These are phyloP conservation scores for Firmiana major DNA, from an alignment of 345 rosid species.

Conservation along the genomic window DNA sequence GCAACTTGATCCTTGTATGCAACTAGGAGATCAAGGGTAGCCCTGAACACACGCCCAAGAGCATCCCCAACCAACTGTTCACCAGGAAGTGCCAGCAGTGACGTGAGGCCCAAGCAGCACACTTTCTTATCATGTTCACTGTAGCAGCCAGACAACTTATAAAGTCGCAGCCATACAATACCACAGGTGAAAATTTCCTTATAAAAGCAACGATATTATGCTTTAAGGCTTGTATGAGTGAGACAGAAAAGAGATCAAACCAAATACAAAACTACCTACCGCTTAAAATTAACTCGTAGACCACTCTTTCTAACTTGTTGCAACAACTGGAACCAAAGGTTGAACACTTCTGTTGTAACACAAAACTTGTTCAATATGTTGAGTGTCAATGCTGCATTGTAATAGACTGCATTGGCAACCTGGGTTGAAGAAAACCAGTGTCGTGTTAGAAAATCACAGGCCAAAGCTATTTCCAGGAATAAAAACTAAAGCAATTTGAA, in stretches of 20 bases:
- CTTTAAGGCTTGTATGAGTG: neutral
- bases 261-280: slow-evolving; percentile 35
- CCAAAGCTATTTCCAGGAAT: neutral
- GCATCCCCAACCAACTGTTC: slow-evolving; percentile 88
- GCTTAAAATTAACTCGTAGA: slow-evolving; percentile 68
- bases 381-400: slow-evolving; percentile 76
- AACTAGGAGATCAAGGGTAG: slow-evolving; percentile 81
- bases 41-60: slow-evolving; percentile 77
- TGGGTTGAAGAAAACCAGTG: slow-evolving; percentile 17
- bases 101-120: slow-evolving; percentile 92
- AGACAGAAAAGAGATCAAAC: neutral
- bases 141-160: slow-evolving; percentile 28
- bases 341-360: slow-evolving; percentile 69
- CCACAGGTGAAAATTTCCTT: neutral
- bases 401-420: slow-evolving; percentile 94
- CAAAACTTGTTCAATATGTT: slow-evolving; percentile 76
- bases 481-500: neutral
- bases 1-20: slow-evolving; percentile 93
- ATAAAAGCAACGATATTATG: neutral
- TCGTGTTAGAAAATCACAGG: neutral
- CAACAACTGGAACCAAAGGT: slow-evolving; percentile 96
- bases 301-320: slow-evolving; percentile 92
- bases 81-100: slow-evolving; percentile 78
- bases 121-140: slow-evolving; percentile 98
- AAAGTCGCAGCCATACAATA: slow-evolving; percentile 1